phyloP scores from a whole-genome alignment of 2,329 filamentous ascomycete species.

The Ceratocystiopsis minuta region DNA sequence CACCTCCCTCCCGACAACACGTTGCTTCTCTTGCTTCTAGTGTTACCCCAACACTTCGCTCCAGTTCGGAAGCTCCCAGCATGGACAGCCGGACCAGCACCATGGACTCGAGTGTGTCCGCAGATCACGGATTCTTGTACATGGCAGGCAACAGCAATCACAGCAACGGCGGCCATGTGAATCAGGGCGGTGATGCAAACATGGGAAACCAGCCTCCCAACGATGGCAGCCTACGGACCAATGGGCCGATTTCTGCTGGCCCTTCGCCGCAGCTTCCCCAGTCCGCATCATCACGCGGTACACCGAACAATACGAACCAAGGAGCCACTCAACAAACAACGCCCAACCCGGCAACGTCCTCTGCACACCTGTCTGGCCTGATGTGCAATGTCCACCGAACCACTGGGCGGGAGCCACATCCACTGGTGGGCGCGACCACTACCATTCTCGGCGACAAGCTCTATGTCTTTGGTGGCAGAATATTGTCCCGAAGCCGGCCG shows the following conservation, averaged over 20 bases:
- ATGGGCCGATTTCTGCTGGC: slow-evolving; percentile 34
- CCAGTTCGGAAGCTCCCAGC: slow-evolving; percentile 14
- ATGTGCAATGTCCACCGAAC: slow-evolving; percentile 67
- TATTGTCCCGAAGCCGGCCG: slow-evolving; percentile 68
- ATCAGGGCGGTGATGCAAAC: slow-evolving; percentile 15
- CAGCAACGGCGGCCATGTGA: too few relatives aligned
- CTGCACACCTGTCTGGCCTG: slow-evolving; percentile 43
- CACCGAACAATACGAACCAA: slow-evolving; percentile 10
- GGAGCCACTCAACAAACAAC: too few relatives aligned
- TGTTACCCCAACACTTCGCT: slow-evolving; percentile 5
- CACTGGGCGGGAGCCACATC: slow-evolving; percentile 77
- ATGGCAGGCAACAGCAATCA: neutral
- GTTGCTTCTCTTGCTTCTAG: too few relatives aligned
- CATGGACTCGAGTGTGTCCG: slow-evolving; percentile 29
- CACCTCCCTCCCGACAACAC: slow-evolving; percentile 11
- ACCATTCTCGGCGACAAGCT: slow-evolving; percentile 90
- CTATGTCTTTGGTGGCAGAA: slow-evolving; percentile 86
- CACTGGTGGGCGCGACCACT: slow-evolving; percentile 84
- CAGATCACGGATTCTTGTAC: slow-evolving; percentile 14
- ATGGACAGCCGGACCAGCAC: slow-evolving; percentile 26
- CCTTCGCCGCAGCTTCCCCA: slow-evolving; percentile 31
- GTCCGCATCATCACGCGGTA: slow-evolving; percentile 14
- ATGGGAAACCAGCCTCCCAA: slow-evolving; percentile 15
- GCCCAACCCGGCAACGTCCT: slow-evolving; percentile 18
- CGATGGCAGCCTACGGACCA: slow-evolving; percentile 23